Evolutionary conservation across 176 grass and related monocot genomes (phyloP).

Genomic region (Carex myosuroides): DNA sequence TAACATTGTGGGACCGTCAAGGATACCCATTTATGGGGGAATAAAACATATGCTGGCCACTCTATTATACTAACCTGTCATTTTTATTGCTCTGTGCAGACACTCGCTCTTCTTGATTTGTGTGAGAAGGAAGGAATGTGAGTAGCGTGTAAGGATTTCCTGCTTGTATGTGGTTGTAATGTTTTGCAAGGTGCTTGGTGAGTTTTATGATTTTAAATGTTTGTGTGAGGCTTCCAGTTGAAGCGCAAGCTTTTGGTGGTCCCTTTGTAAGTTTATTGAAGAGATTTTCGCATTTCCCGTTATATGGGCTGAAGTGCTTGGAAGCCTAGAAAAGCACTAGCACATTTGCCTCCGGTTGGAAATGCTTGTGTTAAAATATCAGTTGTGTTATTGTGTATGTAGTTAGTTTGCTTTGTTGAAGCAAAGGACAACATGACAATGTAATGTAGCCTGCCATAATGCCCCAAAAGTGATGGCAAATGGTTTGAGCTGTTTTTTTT

Average conservation of each 20-base stretch:
- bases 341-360: conserved; percentile 13
- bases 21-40: neutral
- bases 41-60: neutral
- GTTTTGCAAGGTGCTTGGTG: conserved; percentile 45
- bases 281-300: conserved; percentile 32
- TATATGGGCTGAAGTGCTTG: neutral
- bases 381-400: conserved; percentile 23
- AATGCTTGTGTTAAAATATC: conserved; percentile 23
- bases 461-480: conserved; percentile 15
- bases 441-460: conserved; percentile 12
- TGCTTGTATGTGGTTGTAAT: conserved; percentile 43
- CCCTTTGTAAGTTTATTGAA: conserved; percentile 33
- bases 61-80: neutral
- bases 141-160: conserved; percentile 25
- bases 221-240: conserved; percentile 9
- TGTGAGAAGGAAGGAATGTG: conserved; percentile 78
- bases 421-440: neutral
- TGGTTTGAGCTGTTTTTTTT: conserved; percentile 10
- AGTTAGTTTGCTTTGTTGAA: neutral
- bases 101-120: conserved; percentile 77
- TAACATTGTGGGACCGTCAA: neutral
- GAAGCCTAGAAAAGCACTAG: conserved; percentile 19
- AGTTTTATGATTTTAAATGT: conserved; percentile 28
- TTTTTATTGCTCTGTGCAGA: conserved; percentile 45
- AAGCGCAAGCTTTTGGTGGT: conserved; percentile 65